Percentiles rank a stretch among this genome's conserved stretches.
Evolutionary conservation across 2,329 filamentous ascomycete genomes (phyloP).

Genomic region (Fusarium oligoseptatum): DNA sequence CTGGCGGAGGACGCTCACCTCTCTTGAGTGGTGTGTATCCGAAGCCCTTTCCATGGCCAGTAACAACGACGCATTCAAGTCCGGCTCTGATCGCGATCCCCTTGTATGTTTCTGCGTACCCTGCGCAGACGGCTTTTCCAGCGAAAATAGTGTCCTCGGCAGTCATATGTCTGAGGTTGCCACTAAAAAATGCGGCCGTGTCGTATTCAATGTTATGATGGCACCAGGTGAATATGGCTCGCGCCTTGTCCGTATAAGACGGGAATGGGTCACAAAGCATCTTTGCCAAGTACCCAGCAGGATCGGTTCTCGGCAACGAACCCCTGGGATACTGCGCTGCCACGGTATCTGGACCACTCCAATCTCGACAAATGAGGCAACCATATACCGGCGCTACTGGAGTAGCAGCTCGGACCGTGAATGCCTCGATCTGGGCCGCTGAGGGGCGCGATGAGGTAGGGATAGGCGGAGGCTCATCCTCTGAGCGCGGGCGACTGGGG

Average conservation of each 20-base stretch:
- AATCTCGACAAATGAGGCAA: slow-evolving; percentile 91
- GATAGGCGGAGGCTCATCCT: slow-evolving; percentile 64
- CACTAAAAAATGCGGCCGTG: slow-evolving; percentile 80
- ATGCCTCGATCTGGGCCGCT: slow-evolving; percentile 63
- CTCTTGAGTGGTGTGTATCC: slow-evolving; percentile 74
- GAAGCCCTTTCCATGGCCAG: slow-evolving; percentile 88
- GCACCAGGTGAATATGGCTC: slow-evolving; percentile 94
- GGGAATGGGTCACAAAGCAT: slow-evolving; percentile 84
- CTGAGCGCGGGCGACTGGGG: slow-evolving; percentile 29
- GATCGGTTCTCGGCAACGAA: slow-evolving; percentile 74
- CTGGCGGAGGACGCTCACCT: slow-evolving; percentile 75
- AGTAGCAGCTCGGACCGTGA: slow-evolving; percentile 50
- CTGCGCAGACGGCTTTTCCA: slow-evolving; percentile 90
- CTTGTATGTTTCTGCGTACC: slow-evolving; percentile 87
- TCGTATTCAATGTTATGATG: slow-evolving; percentile 96
- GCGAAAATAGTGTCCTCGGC: slow-evolving; percentile 80
- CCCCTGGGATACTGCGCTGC: slow-evolving; percentile 82
- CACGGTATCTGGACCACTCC: slow-evolving; percentile 82
- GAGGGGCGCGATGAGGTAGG: slow-evolving; percentile 67
- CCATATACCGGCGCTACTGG: slow-evolving; percentile 46
- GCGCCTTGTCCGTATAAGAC: slow-evolving; percentile 89
- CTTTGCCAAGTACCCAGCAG: slow-evolving; percentile 80
- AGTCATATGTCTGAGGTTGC: slow-evolving; percentile 74
- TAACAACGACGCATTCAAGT: slow-evolving; percentile 79
- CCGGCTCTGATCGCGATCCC: slow-evolving; percentile 84